Percentiles rank a stretch among this genome's conserved stretches.
Conservation (phyloP, 352 stramenopile genomes). For the Globisporangium abappressorium region DNA sequence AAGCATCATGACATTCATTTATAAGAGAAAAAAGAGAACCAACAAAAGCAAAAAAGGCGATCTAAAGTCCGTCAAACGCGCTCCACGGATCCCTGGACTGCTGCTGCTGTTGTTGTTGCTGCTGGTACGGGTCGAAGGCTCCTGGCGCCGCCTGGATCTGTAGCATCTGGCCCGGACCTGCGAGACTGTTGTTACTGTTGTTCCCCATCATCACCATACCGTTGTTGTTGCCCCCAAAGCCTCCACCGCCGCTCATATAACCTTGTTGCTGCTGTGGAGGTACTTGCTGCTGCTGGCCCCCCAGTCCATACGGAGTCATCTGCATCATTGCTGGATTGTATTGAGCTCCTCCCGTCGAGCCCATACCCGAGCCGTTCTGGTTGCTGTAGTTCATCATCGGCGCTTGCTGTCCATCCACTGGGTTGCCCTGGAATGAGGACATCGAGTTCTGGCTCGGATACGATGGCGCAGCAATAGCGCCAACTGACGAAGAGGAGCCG, state of each 20-base stretch:
- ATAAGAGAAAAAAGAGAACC: background rate
- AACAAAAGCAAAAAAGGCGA: constrained; percentile 3
- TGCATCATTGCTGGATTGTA: constrained; percentile 70
- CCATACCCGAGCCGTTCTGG: constrained; percentile 27
- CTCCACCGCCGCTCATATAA: constrained; percentile 35
- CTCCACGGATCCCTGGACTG: constrained; percentile 65
- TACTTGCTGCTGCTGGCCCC: constrained; percentile 18
- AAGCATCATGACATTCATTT: background rate
- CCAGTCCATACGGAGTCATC: constrained; percentile 74
- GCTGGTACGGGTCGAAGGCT: constrained; percentile 45
- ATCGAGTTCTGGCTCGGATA: constrained; percentile 43
- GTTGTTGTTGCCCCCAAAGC: constrained; percentile 29
- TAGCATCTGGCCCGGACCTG: constrained; percentile 58
- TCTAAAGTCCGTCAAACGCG: constrained; percentile 73
- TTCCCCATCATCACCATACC: constrained; percentile 24
- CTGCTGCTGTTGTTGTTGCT: constrained; percentile 43
- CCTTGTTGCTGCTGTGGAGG: constrained; percentile 38
- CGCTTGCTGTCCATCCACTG: constrained; percentile 14
- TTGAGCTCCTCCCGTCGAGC: constrained; percentile 16
- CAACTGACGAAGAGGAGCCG: constrained; percentile 11
- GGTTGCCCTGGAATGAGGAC: constrained; percentile 22
- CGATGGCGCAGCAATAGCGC: constrained; percentile 19
- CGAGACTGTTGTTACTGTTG: constrained; percentile 36
- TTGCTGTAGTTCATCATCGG: constrained; percentile 28
- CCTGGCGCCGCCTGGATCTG: constrained; percentile 59